phyloP scores from a whole-genome alignment of 257 asterid species.

The Linaria vulgaris region DNA sequence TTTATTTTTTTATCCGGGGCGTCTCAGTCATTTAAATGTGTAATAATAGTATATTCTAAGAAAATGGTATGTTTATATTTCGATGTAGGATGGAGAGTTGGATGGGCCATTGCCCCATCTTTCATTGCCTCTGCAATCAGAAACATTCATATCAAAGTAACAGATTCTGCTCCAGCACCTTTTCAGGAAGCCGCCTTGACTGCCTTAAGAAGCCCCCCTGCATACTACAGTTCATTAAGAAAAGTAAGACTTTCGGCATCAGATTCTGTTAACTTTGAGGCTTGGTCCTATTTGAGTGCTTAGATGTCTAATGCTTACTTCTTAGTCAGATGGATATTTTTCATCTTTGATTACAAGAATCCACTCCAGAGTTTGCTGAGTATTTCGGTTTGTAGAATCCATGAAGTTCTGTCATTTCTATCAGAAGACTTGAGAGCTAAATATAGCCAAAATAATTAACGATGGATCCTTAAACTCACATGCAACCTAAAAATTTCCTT shows the following conservation, averaged over 20 bases:
- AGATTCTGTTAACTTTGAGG: neutral
- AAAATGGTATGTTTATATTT: conserved; percentile 18
- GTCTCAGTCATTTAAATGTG: neutral
- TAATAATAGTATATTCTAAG: no score
- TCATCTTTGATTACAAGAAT: neutral
- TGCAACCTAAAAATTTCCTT: neutral
- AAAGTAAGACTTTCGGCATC: conserved; percentile 38
- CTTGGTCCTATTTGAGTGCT: neutral
- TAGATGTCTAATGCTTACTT: neutral
- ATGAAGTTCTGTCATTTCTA: no score
- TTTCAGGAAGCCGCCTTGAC: conserved; percentile 89
- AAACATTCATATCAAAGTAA: conserved; percentile 66
- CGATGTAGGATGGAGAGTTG: conserved; percentile 85
- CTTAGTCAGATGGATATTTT: neutral
- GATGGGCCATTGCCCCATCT: conserved; percentile 86
- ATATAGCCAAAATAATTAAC: no score
- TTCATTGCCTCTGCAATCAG: conserved; percentile 72
- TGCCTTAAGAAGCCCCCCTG: conserved; percentile 67
- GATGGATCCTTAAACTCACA: neutral
- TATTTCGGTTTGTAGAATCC: neutral
- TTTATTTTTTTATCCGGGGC: no score
- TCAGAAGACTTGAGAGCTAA: no score
- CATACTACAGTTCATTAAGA: conserved; percentile 52
- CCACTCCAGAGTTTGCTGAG: neutral
- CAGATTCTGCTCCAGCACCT: conserved; percentile 93